Evolutionary conservation across 306 rosid species (phyloP).

Genomic region (Cicer chorassanicum): DNA sequence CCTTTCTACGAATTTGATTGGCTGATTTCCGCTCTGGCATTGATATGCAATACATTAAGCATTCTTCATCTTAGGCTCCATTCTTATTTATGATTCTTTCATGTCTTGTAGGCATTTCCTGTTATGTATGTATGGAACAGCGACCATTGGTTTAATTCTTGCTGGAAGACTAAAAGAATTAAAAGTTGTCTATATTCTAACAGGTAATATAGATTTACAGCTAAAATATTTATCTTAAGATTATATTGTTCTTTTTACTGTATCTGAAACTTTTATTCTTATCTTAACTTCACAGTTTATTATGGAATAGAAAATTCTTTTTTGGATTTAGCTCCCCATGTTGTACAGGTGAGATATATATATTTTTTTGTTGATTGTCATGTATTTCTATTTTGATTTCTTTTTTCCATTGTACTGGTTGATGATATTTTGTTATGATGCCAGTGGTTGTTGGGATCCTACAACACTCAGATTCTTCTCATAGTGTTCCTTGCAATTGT

Average conservation of each 20-base stretch:
- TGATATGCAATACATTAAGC: conserved; percentile 17
- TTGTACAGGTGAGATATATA: conserved; percentile 66
- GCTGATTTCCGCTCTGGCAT: conserved; percentile 35
- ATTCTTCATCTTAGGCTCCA: conserved; percentile 26
- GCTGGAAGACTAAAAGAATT: conserved; percentile 79
- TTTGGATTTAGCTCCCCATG: conserved; percentile 71
- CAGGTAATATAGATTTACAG: conserved; percentile 59
- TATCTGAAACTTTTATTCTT: conserved; percentile 37
- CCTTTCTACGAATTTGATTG: conserved; percentile 32
- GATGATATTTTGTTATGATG: conserved; percentile 40
- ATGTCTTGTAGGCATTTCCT: conserved; percentile 83
- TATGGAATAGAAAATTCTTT: conserved; percentile 81
- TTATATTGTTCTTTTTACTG: conserved; percentile 41
- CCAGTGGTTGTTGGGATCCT: conserved; percentile 90
- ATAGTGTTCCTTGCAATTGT: conserved; percentile 82
- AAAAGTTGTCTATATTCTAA: conserved; percentile 69
- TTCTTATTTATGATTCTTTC: conserved; percentile 45
- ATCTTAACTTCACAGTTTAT: conserved; percentile 64
- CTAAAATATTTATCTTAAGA: conserved; percentile 17
- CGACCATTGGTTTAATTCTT: conserved; percentile 69
- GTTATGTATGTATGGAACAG: conserved; percentile 81
- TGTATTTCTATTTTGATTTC: conserved; percentile 22
- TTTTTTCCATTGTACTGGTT: conserved; percentile 30
- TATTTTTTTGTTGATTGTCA: conserved; percentile 27
- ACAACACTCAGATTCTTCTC: conserved; percentile 86